Evolutionary conservation across 768 basidiomycete species (phyloP).

Genomic region (Pholiota microspora): DNA sequence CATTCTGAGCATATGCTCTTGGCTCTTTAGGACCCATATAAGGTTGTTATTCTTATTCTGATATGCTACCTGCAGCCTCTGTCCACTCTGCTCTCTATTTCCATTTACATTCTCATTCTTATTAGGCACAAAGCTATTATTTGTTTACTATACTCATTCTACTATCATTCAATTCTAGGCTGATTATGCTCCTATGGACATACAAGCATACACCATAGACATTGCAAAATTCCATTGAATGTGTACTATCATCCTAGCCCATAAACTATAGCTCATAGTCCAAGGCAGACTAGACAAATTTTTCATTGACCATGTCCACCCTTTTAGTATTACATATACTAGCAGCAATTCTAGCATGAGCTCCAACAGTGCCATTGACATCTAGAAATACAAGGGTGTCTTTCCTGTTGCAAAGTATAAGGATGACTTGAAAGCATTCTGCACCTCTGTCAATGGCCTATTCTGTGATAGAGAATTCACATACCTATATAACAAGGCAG

Average conservation of each 20-base stretch:
- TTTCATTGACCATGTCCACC: constrained; percentile 28
- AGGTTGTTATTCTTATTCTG: too few species aligned
- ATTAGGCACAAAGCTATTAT: too few species aligned
- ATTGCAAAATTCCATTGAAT: constrained; percentile 34
- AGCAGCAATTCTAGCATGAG: constrained; percentile 32
- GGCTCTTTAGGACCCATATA: too few species aligned
- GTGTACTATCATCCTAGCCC: constrained; percentile 25
- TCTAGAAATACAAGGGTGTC: constrained; percentile 19
- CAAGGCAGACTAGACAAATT: constrained; percentile 18
- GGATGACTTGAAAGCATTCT: constrained; percentile 19
- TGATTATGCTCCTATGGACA: constrained; percentile 25
- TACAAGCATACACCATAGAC: constrained; percentile 29
- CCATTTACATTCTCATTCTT: too few species aligned
- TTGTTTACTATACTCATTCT: too few species aligned
- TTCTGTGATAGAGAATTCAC: not conserved
- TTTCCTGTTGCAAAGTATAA: constrained; percentile 8
- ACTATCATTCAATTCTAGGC: too few species aligned
- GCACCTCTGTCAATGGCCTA: constrained; percentile 12
- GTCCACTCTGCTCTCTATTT: too few species aligned
- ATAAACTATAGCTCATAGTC: constrained; percentile 33
- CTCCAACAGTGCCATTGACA: constrained; percentile 25
- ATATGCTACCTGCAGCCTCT: too few species aligned
- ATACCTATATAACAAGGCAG: not conserved
- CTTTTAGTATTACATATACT: constrained; percentile 26
- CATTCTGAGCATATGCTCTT: too few species aligned